Evolutionary conservation across 352 stramenopile genomes (phyloP).

Genomic region (Phytophthora rubi): DNA sequence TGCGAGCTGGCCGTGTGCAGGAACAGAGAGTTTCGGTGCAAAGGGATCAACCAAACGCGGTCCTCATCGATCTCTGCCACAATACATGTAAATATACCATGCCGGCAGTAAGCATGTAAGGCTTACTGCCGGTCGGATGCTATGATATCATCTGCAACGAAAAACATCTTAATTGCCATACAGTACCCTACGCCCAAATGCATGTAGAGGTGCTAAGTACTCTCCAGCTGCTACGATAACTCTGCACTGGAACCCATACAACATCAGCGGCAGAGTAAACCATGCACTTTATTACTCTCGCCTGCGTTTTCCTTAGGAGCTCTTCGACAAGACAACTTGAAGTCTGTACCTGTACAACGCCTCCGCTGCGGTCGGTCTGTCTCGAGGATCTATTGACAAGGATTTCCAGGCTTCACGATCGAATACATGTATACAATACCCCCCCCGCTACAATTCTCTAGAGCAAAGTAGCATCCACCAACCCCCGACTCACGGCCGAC

Average conservation of each 20-base stretch:
- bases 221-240: not conserved
- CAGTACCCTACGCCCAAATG: no score
- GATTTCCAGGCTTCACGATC: slow-evolving; percentile 18
- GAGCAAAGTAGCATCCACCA: slow-evolving; percentile 32
- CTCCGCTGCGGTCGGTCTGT: not conserved
- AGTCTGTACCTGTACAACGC: slow-evolving; percentile 32
- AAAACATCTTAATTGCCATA: not conserved
- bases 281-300: not conserved
- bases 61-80: no score
- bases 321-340: slow-evolving; percentile 14
- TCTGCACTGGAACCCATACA: not conserved
- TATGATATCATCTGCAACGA: not conserved
- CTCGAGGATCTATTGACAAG: not conserved
- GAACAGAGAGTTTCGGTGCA: not conserved
- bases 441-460: slow-evolving; percentile 36
- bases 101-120: no score
- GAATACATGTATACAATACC: not conserved
- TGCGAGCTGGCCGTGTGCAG: not conserved
- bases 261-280: not conserved
- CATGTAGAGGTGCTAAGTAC: not conserved
- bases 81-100: no score
- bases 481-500: not conserved
- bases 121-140: no score
- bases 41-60: not conserved
- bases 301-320: not conserved